These are phyloP conservation scores for Aurantiochytrium sp. DNA, from an alignment of 108 stramenopile genomes.

Conservation along the genomic window DNA sequence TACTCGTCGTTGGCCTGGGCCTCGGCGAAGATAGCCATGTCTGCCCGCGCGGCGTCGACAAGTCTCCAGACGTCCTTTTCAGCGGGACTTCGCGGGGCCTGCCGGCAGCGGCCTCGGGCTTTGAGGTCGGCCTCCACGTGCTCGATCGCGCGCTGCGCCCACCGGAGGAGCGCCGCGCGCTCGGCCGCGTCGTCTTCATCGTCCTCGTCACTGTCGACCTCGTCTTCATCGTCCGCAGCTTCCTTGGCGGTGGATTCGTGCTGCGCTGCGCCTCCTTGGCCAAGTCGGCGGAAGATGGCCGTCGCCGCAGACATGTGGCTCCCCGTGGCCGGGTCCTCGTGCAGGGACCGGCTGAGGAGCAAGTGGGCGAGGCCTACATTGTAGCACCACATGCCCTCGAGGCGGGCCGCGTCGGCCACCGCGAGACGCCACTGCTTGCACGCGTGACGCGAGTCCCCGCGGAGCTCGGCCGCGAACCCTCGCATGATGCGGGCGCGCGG, in stretches of 20 bases:
- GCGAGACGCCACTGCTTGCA: neutral
- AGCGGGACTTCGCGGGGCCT: neutral
- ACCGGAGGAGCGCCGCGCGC: neutral
- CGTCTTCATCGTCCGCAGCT: neutral
- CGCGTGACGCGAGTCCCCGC: neutral
- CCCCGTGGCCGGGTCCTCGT: neutral
- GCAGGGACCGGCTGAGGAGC: neutral
- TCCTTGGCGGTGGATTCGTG: no score
- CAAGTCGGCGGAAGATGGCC: neutral
- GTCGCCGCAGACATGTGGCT: neutral
- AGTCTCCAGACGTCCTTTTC: conserved; percentile 1
- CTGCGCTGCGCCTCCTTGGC: no score
- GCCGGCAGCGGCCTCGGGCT: neutral
- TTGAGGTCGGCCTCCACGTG: neutral
- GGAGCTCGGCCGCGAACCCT: neutral
- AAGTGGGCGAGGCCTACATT: conserved; percentile 10
- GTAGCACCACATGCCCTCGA: conserved; percentile 24
- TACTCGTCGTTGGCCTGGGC: neutral
- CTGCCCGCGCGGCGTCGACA: neutral
- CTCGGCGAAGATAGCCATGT: neutral
- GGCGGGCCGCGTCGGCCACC: neutral
- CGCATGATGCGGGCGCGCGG: neutral
- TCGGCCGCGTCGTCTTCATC: neutral
- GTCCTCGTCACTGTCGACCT: neutral
- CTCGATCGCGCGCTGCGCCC: neutral